These are phyloP conservation scores for Melaleuca quinquenervia DNA, from an alignment of 345 rosid species.

Conservation along the genomic window DNA sequence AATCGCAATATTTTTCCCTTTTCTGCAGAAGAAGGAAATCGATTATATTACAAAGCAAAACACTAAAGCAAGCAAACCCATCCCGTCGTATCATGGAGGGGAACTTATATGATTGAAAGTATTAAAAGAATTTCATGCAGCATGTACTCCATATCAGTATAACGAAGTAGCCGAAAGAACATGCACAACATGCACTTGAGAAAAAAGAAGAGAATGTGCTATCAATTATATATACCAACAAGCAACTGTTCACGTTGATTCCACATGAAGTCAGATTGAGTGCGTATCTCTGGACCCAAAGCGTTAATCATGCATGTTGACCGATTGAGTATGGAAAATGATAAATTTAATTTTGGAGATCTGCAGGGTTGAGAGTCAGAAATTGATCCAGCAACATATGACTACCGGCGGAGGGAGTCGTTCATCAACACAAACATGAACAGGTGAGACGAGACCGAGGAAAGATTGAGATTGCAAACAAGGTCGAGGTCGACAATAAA, in stretches of 20 bases:
- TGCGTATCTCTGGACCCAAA: neutral
- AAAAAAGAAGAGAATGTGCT: neutral
- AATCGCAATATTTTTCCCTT: neutral
- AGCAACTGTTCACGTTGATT: neutral
- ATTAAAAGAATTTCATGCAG: neutral
- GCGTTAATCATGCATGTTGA: neutral
- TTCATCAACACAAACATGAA: neutral
- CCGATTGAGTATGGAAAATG: neutral
- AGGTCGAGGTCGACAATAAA: neutral
- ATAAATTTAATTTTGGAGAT: too few species aligned
- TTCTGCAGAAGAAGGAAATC: neutral
- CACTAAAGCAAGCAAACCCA: neutral
- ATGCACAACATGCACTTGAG: neutral
- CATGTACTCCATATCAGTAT: neutral
- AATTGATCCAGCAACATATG: neutral
- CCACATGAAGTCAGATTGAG: neutral
- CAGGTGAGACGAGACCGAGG: neutral
- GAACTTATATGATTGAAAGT: neutral
- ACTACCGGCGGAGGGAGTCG: neutral
- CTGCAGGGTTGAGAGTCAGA: neutral
- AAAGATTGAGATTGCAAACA: neutral
- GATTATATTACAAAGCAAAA: neutral
- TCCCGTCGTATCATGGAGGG: neutral
- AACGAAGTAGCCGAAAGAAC: neutral
- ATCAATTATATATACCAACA: neutral